Evolutionary conservation across 495 filamentous ascomycete genomes (phyloP).

Genomic region (Aspergillus leporis): DNA sequence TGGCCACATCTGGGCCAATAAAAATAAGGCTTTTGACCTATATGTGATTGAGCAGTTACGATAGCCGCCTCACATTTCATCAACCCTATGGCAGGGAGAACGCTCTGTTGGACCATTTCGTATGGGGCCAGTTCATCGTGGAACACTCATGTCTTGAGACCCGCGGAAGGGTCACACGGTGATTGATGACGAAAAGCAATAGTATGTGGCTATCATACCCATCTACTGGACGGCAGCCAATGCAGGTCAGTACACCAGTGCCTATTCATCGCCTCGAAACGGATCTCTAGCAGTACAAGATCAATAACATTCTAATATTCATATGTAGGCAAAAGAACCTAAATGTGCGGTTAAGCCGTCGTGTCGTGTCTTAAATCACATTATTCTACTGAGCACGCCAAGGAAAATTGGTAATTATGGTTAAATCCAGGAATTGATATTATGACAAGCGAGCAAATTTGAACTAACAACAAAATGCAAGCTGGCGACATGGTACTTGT

Average conservation of each 20-base stretch:
- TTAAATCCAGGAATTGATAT: not conserved
- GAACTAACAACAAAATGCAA: not conserved
- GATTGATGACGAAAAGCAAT: slow-evolving; percentile 8
- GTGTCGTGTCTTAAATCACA: too few relatives aligned
- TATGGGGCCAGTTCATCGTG: slow-evolving; percentile 19
- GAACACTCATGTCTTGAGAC: slow-evolving; percentile 14
- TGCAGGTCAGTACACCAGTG: not conserved
- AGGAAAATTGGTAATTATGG: not conserved
- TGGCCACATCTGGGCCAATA: slow-evolving; percentile 7
- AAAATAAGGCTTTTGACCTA: slow-evolving; percentile 6
- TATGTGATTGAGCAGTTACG: slow-evolving; percentile 11
- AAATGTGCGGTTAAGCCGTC: too few relatives aligned
- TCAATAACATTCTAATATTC: too few relatives aligned
- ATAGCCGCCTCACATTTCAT: slow-evolving; percentile 22
- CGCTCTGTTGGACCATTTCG: slow-evolving; percentile 15
- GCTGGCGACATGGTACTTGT: not conserved
- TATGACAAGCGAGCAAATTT: not conserved
- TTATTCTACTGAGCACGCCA: too few relatives aligned
- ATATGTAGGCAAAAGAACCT: too few relatives aligned
- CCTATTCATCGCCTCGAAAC: not conserved
- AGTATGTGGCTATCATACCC: slow-evolving; percentile 9
- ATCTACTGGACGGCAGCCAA: not conserved
- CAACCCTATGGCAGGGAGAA: slow-evolving; percentile 2
- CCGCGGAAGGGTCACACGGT: slow-evolving; percentile 18
- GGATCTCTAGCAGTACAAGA: too few relatives aligned